Evolutionary conservation across 108 stramenopile species (phyloP).

Genomic region (Schizochytrium sp.): DNA sequence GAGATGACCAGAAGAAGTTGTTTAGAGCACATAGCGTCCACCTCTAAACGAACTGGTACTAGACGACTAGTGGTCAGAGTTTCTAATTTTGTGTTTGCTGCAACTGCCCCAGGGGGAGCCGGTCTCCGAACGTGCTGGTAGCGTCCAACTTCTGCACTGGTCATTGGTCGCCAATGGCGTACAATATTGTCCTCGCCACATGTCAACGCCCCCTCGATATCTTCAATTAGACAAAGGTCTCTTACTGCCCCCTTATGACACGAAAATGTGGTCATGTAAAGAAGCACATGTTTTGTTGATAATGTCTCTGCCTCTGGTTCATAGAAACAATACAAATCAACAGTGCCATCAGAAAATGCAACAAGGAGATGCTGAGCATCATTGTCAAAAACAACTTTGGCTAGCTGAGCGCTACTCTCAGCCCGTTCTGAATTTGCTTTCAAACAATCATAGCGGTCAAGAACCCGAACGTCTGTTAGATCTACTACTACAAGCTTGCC

Average conservation of each 20-base stretch:
- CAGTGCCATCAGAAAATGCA: constrained; percentile 36
- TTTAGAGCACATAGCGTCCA: constrained; percentile 36
- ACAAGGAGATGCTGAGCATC: constrained; percentile 46
- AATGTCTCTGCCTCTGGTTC: not conserved
- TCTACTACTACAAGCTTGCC: constrained; percentile 51
- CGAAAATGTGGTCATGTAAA: constrained; percentile 39
- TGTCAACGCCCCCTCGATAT: not conserved
- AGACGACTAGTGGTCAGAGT: not conserved
- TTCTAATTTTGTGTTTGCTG: not conserved
- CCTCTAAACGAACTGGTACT: constrained; percentile 15
- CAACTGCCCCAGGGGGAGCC: not conserved
- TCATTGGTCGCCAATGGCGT: constrained; percentile 29
- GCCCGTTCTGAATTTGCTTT: not conserved
- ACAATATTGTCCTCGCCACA: constrained; percentile 52
- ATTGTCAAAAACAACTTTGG: constrained; percentile 6
- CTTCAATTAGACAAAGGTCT: not conserved
- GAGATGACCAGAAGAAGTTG: constrained; percentile 44
- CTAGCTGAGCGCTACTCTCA: not conserved
- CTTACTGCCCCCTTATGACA: constrained; percentile 12
- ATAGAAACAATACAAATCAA: not conserved
- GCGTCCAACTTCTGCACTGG: constrained; percentile 25
- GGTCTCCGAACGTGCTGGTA: constrained; percentile 36
- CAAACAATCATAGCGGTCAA: not conserved
- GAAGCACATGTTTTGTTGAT: not conserved
- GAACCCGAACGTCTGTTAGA: not conserved